Percentiles rank a stretch among this genome's conserved stretches.
These are phyloP conservation scores for Canavalia ensiformis DNA, from an alignment of 306 rosid genomes.

Conservation along the genomic window DNA sequence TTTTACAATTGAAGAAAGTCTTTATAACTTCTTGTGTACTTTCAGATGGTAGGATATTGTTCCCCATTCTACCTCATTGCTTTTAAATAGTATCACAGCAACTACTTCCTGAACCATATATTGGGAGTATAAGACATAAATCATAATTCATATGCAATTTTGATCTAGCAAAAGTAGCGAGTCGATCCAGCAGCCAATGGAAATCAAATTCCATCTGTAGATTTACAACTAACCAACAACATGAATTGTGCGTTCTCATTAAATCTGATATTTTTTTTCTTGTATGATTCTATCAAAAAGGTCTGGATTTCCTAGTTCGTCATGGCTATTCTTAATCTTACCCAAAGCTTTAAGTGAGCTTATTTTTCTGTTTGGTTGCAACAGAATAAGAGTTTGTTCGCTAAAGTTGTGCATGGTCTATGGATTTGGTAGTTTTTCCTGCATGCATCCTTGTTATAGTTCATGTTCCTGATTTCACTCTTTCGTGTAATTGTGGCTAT, in stretches of 20 bases:
- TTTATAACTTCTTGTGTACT: background rate
- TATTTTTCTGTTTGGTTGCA: constrained; percentile 8
- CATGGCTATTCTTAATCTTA: constrained; percentile 14
- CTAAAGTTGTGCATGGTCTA: constrained; percentile 20
- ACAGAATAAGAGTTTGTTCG: background rate
- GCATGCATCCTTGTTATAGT: constrained; percentile 13
- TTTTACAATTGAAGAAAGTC: constrained; percentile 27
- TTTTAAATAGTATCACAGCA: background rate
- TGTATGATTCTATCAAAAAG: background rate
- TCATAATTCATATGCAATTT: background rate
- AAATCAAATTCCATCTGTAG: constrained; percentile 2
- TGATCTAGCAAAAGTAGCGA: background rate
- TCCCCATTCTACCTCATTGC: constrained; percentile 8
- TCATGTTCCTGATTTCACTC: constrained; percentile 4
- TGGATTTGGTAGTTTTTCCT: background rate
- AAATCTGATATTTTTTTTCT: too few relatives aligned
- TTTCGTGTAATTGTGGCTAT: background rate
- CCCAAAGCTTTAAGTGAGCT: background rate
- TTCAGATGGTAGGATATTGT: constrained; percentile 27
- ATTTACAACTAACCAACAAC: constrained; percentile 1
- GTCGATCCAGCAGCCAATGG: constrained; percentile 24
- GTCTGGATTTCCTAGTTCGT: background rate
- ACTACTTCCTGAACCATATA: constrained; percentile 26
- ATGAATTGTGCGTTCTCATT: background rate
- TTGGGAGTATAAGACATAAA: background rate